Evolutionary conservation across 78 protist species (phyloP), one percentile per base, ranked within the genome.

Genomic region (Dictyostelium intermedium): DNA sequence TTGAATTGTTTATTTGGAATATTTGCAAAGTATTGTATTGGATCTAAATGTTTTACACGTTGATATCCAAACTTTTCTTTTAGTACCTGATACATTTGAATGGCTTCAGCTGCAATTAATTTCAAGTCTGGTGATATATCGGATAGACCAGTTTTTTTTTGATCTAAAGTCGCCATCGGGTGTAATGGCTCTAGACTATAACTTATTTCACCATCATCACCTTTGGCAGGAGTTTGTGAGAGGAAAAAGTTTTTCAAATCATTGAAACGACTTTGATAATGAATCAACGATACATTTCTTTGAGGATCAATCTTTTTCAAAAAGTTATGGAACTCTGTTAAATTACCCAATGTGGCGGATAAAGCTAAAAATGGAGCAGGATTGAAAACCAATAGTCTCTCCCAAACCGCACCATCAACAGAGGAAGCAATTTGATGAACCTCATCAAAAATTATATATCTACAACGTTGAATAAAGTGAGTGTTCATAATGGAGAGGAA

Each of bases 271-370:
- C 84, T 32, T 32, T 74, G 5, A 50, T 85, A 79, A 18, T 86
- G 41, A 76, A 96, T 83, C 18, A 73, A 23, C 16, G 20, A 9
- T 30, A 95, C 81, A 1, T 37, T 60, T 63, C 91, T 50, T 1
- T 83, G 60, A n/a, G 87, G 85, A 39, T 91, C 82, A 30, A 73
- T 56, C 10, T 82, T 30, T 27, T 61, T n/a, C 30, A 73, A 32
- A 98, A 98, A 98, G 6, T 45, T 7, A 41, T 70, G 61, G 53
- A 98, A 82, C 25, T 83, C 79, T 13, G 85, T 91, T 27, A 96
- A 35, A 81, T 97, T 95, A 5, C 98, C 98, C 13, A 98, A 4
- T 7, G 99, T 98, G 2, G 99, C 99, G 6, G 98, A 97, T n/a
- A 98, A 91, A 1, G 99, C 99, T 14, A 98, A 25, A 89, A 97